Conservation (phyloP, 2,329 filamentous ascomycete genomes). For the Alternaria conjuncta region DNA sequence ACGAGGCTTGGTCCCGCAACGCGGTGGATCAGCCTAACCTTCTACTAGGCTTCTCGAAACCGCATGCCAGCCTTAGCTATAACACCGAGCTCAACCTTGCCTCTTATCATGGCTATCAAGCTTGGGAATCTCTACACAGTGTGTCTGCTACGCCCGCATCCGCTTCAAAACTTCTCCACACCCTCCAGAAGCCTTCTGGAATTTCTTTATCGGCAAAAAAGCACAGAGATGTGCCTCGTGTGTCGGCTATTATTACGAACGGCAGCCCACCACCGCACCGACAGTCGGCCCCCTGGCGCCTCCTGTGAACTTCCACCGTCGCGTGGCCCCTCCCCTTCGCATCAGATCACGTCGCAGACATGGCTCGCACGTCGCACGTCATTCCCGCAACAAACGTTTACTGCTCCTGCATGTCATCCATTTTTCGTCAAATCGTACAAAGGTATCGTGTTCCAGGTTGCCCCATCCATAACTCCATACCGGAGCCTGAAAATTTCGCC, state of each 20-base stretch:
- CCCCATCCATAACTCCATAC: not conserved
- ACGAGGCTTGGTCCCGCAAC: conserved; percentile 23
- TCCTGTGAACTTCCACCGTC: conserved; percentile 12
- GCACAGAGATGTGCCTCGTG: conserved; percentile 1
- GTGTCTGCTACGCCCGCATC: not conserved
- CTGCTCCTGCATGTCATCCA: not conserved
- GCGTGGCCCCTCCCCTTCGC: conserved; percentile 12
- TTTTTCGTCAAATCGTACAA: not conserved
- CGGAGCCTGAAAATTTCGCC: not conserved
- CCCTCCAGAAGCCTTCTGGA: not conserved
- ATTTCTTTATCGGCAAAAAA: conserved; percentile 2
- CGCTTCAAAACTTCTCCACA: not conserved
- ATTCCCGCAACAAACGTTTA: conserved; percentile 10
- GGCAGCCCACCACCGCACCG: conserved; percentile 2
- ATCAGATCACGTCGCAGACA: conserved; percentile 20
- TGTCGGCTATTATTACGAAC: conserved; percentile 4
- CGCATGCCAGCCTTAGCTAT: not conserved
- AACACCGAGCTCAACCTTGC: not conserved
- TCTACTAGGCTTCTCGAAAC: conserved; percentile 20
- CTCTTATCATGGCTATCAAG: not conserved
- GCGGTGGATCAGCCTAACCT: conserved; percentile 14
- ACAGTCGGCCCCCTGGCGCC: conserved; percentile 2
- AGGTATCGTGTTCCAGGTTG: not conserved
- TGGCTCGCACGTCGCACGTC: conserved; percentile 14
- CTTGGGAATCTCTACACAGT: not conserved